These are phyloP conservation scores for Solanum acaule DNA, from an alignment of 257 asterid genomes.

Conservation along the genomic window DNA sequence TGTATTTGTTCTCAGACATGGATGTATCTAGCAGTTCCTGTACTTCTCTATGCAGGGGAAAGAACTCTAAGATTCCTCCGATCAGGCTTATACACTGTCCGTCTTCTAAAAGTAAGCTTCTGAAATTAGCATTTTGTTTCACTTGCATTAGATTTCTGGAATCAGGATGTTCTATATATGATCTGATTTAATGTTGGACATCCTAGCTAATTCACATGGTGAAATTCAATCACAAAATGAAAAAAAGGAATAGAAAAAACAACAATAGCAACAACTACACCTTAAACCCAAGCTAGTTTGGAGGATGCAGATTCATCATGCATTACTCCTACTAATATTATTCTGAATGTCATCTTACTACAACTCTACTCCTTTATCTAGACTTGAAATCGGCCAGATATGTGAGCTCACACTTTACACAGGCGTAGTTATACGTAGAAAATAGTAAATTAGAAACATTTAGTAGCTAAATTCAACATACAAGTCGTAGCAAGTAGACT, in stretches of 20 bases:
- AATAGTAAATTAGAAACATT: not conserved
- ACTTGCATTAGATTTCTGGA: not conserved
- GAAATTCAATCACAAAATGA: not conserved
- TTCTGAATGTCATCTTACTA: not conserved
- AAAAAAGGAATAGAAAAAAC: not conserved
- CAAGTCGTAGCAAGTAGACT: not conserved
- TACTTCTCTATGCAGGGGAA: conserved; percentile 83
- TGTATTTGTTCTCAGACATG: conserved; percentile 55
- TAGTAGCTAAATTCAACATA: not conserved
- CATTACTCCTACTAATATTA: not conserved
- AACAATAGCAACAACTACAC: not conserved
- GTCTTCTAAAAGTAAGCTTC: conserved; percentile 60
- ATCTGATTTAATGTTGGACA: not conserved
- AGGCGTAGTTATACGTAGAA: not conserved
- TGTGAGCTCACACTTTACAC: not conserved
- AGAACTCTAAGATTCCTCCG: conserved; percentile 81
- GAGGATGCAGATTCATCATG: not conserved
- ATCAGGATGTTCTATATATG: not conserved
- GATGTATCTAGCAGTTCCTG: conserved; percentile 94
- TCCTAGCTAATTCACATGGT: not conserved
- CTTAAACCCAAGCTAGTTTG: not conserved
- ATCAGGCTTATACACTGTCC: conserved; percentile 60
- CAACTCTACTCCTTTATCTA: not conserved
- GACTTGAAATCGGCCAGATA: not conserved
- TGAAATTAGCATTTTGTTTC: not conserved